phyloP scores from a whole-genome alignment of 495 filamentous ascomycete species.

The Penicillium robsamsonii region DNA sequence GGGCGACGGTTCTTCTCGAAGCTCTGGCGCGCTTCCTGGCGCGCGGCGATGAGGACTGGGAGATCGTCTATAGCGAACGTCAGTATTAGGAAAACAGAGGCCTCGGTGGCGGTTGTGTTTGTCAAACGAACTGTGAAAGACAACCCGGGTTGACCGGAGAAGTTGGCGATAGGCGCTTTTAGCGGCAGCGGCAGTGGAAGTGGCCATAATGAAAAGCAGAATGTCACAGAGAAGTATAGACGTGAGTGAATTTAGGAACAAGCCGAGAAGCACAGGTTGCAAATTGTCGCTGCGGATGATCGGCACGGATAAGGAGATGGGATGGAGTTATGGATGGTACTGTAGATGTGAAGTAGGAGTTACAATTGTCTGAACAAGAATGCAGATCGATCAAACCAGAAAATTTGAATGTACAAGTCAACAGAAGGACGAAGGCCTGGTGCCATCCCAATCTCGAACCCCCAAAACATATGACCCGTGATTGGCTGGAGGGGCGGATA shows the following conservation, averaged over 20 bases:
- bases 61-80: conserved; percentile 57
- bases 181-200: conserved; percentile 51
- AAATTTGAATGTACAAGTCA: background rate
- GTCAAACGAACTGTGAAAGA: conserved; percentile 68
- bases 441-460: conserved; percentile 10
- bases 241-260: background rate
- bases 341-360: background rate
- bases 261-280: background rate
- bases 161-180: conserved; percentile 78
- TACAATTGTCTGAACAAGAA: background rate
- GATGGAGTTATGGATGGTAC: background rate
- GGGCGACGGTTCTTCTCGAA: conserved; percentile 67
- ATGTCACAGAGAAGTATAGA: background rate
- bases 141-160: conserved; percentile 76
- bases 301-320: background rate
- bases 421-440: conserved; percentile 8
- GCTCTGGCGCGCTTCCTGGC: conserved; percentile 60
- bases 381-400: background rate
- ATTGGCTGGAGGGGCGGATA: conserved; percentile 35
- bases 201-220: conserved; percentile 17
- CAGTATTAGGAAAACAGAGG: conserved; percentile 1
- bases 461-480: conserved; percentile 28
- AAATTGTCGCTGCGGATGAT: background rate
- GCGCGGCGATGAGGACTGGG: conserved; percentile 65
- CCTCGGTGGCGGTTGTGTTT: background rate